Conservation (phyloP, 78 protist species). For the Guillardia theta region DNA sequence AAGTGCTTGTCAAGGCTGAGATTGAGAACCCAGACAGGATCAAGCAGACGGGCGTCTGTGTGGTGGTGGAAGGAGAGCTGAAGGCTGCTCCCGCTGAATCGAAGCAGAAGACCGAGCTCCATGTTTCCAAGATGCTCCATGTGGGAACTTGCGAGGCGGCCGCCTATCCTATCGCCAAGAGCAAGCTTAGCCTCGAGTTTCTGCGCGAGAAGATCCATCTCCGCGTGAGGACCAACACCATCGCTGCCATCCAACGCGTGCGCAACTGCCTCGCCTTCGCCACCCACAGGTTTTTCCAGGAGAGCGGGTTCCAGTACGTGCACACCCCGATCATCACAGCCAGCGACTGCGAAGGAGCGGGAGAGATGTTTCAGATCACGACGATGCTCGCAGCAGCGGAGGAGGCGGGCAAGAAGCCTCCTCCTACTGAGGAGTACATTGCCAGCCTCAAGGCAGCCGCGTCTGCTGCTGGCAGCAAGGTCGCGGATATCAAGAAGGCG, state of each 20-base stretch:
- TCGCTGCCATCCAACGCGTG: slow-evolving; percentile 63
- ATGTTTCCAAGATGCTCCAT: neutral
- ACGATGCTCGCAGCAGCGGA: neutral
- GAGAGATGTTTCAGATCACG: slow-evolving; percentile 74
- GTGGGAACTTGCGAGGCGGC: slow-evolving; percentile 8
- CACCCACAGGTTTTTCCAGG: slow-evolving; percentile 52
- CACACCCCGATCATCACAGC: slow-evolving; percentile 87
- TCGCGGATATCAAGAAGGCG: neutral
- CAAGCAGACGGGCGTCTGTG: neutral
- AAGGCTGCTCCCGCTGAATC: neutral
- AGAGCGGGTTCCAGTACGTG: slow-evolving; percentile 49
- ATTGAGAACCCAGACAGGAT: neutral
- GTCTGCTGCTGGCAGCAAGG: neutral
- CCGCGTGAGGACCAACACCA: slow-evolving; percentile 65
- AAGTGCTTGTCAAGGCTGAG: neutral
- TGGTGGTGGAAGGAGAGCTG: slow-evolving; percentile 37
- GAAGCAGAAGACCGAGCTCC: slow-evolving; percentile 16
- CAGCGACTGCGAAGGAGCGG: slow-evolving; percentile 90
- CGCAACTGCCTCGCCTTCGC: slow-evolving; percentile 43
- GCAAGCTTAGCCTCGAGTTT: slow-evolving; percentile 62
- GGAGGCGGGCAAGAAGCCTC: neutral
- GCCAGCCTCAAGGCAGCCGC: slow-evolving; percentile 3
- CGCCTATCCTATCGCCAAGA: slow-evolving; percentile 19
- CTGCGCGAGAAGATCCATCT: slow-evolving; percentile 79
- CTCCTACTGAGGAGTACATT: neutral